Evolutionary conservation across 106 monocot species (phyloP), one percentile per base, ranked within the genome.

Genomic region (Chionographis japonica): DNA sequence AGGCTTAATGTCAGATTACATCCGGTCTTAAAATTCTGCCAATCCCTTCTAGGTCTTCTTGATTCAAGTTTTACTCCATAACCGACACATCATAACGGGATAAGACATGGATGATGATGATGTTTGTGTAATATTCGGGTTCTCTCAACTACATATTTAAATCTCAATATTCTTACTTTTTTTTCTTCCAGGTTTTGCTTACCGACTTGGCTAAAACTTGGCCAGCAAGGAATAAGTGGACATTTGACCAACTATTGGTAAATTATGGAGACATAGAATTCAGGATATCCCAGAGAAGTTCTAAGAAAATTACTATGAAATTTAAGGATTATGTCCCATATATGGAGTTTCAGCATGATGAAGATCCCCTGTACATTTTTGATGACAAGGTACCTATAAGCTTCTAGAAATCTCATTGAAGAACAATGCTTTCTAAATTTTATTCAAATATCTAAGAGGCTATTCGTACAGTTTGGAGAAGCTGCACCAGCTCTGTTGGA

Each of bases 291-390:
- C 97, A 98, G 62, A 84, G 86, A 52, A 85, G 87, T 76, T 69
- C 89, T 19, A 87, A 84, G 63, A 92, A 92, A 77, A 79, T 89
- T 56, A 87, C 63, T 6, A 92, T 98, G 89, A 90, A 78, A 70
- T 81, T 98, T 50, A 89, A 81, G 58, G 85, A 98, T 72, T 98
- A 98, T 83, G 74, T 89, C 59, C 81, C 81, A 4, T 98, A 98
- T 80, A 92, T 98, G 85, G 68, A 92, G 73, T 60, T 62, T 61
- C 97, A 98, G 71, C 92, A 98, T 79, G 97, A 98, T 75, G 97
- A 98, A 71, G 92, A 92, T 68, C 97, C 97, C 35, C 97, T 98
- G 66, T 98, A 98, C 66, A 85, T 98, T 70, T 98, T 98, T 78
- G 97, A 98, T 73, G 92, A 98, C 42, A 86, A 92, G 89, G 97